These are phyloP conservation scores for Wallemia mellicola DNA, from an alignment of 1,284 basidiomycete genomes.

Conservation along the genomic window DNA sequence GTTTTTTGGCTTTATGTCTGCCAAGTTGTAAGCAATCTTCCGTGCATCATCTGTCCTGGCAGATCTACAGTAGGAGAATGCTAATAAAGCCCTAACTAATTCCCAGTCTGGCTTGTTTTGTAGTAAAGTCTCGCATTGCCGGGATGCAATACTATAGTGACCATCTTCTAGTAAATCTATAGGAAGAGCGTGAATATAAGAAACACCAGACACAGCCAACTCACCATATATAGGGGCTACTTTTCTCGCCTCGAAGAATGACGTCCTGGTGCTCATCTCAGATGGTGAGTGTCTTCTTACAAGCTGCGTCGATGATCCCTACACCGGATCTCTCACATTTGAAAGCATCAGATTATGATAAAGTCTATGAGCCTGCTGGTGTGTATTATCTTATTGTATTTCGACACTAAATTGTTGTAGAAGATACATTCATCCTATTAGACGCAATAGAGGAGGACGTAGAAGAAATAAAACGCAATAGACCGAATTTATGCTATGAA, in stretches of 20 bases:
- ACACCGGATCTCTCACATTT: not conserved
- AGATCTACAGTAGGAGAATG: not conserved
- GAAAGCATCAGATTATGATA: not conserved
- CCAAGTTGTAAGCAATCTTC: not conserved
- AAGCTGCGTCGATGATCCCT: not conserved
- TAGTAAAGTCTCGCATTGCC: not conserved
- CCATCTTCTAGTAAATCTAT: no score
- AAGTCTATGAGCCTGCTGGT: constrained; percentile 9
- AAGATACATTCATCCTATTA: constrained; percentile 13
- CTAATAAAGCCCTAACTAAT: not conserved
- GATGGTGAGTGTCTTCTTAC: no score
- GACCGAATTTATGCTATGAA: constrained; percentile 9
- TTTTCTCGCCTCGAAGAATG: no score
- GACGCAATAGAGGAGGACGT: constrained; percentile 12
- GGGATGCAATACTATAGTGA: no score
- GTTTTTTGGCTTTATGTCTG: not conserved
- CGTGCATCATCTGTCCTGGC: not conserved
- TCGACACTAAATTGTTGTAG: no score
- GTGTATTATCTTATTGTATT: no score
- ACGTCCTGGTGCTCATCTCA: no score
- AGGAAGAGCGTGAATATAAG: no score
- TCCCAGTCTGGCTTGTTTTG: not conserved
- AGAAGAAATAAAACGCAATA: not conserved
- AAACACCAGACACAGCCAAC: no score
- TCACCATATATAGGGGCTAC: no score